Conservation (phyloP, 306 rosid genomes). For the Corylus avellana region DNA sequence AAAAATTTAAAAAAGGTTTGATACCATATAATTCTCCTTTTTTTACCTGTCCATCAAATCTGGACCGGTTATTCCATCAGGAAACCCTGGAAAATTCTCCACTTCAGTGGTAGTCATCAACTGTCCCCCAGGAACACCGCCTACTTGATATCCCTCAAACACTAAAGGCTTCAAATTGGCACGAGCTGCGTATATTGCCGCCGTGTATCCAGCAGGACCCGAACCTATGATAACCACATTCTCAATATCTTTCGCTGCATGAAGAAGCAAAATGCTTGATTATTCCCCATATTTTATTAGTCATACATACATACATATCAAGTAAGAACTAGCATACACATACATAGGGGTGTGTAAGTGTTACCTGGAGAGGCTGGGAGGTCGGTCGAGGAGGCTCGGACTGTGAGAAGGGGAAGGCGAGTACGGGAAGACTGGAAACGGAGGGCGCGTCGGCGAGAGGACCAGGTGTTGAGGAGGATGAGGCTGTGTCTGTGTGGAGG, state of each 20-base stretch:
- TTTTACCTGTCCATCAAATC: conserved; percentile 92
- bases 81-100: conserved; percentile 96
- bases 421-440: conserved; percentile 31
- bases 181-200: conserved; percentile 93
- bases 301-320: not conserved
- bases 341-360: not conserved
- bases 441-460: conserved; percentile 40
- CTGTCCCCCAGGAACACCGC: conserved; percentile 97
- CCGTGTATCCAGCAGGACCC: conserved; percentile 95
- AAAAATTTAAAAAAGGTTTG: conserved; percentile 1
- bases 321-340: not conserved
- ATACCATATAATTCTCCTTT: conserved; percentile 11
- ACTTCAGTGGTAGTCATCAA: conserved; percentile 97
- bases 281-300: conserved; percentile 11
- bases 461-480: conserved; percentile 40
- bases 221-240: conserved; percentile 91
- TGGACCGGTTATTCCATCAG: conserved; percentile 93
- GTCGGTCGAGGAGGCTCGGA: conserved; percentile 54
- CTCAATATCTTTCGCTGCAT: conserved; percentile 61
- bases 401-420: conserved; percentile 37
- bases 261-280: conserved; percentile 12
- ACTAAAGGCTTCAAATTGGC: conserved; percentile 95
- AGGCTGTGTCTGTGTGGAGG: conserved; percentile 28
- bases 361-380: conserved; percentile 55
- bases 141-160: conserved; percentile 88